Percentiles rank a stretch among this genome's conserved stretches.
phyloP scores from a whole-genome alignment of 495 filamentous ascomycete species.

The Thermochaetoides thermophila region DNA sequence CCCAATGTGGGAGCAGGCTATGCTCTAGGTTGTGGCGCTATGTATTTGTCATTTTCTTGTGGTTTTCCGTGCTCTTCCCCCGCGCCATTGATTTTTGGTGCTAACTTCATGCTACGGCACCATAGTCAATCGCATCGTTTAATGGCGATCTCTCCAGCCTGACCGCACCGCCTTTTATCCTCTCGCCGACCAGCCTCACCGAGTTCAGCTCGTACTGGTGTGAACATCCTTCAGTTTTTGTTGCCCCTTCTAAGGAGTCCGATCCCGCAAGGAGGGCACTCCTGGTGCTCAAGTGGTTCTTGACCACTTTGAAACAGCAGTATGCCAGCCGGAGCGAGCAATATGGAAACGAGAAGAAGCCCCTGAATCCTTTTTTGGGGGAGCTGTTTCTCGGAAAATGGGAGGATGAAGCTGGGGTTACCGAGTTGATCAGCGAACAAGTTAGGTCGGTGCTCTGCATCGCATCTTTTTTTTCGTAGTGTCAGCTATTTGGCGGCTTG shows the following conservation, averaged over 20 bases:
- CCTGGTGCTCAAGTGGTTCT: conserved; percentile 90
- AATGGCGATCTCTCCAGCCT: conserved; percentile 89
- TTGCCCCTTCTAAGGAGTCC: conserved; percentile 66
- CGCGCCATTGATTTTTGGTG: too few species aligned
- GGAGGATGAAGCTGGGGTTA: conserved; percentile 61
- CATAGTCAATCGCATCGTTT: conserved; percentile 91
- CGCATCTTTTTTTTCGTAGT: conserved; percentile 30
- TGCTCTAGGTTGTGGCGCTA: too few species aligned
- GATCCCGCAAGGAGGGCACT: conserved; percentile 75
- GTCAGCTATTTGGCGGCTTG: too few species aligned
- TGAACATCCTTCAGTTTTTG: conserved; percentile 78
- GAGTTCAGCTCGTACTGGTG: conserved; percentile 97
- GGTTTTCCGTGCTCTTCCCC: too few species aligned
- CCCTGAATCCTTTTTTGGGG: conserved; percentile 80
- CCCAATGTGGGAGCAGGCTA: too few species aligned
- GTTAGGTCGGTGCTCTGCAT: conserved; percentile 34
- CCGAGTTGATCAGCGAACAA: conserved; percentile 48
- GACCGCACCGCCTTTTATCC: conserved; percentile 92
- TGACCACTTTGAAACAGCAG: conserved; percentile 88
- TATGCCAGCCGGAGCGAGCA: conserved; percentile 87
- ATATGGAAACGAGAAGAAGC: conserved; percentile 91
- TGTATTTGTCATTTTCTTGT: too few species aligned
- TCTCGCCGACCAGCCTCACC: conserved; percentile 76
- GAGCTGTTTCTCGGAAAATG: conserved; percentile 85
- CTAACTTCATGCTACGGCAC: too few species aligned